Percentiles rank a stretch among this genome's conserved stretches.
phyloP scores from a whole-genome alignment of 2,329 filamentous ascomycete species.

The Corynespora cassiicola region DNA sequence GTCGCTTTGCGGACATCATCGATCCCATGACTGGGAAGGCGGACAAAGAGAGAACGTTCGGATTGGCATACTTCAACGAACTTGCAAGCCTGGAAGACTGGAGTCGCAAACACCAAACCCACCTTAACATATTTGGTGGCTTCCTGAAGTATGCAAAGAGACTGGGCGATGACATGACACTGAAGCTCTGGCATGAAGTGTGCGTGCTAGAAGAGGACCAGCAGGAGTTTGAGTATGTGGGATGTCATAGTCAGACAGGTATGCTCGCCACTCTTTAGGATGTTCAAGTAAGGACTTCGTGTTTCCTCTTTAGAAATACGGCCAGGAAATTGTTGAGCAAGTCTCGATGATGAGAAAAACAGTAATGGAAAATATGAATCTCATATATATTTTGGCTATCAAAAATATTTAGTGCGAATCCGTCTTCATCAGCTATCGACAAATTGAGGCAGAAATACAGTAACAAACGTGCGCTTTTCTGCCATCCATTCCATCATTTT shows the following conservation, averaged over 20 bases:
- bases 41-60: conserved; percentile 46
- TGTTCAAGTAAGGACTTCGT: too few species aligned
- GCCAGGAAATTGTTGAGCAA: too few species aligned
- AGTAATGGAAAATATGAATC: too few species aligned
- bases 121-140: conserved; percentile 50
- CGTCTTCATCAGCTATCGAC: too few species aligned
- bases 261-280: conserved; percentile 28
- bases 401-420: too few species aligned
- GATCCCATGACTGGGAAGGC: conserved; percentile 23
- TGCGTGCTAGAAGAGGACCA: conserved; percentile 48
- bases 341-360: too few species aligned
- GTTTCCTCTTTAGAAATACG: too few species aligned
- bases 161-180: conserved; percentile 42
- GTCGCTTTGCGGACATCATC: conserved; percentile 53
- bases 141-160: conserved; percentile 49
- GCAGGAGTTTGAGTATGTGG: conserved; percentile 53
- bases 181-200: conserved; percentile 52
- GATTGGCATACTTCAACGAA: conserved; percentile 52
- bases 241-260: conserved; percentile 46
- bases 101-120: conserved; percentile 49
- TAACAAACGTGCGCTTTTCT: too few species aligned
- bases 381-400: too few species aligned
- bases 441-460: too few species aligned
- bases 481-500: too few species aligned
- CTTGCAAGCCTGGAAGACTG: conserved; percentile 48